Evolutionary conservation across 129 eudicot species (phyloP), one percentile per base, ranked within the genome.

Genomic region (Flaveria linearis): DNA sequence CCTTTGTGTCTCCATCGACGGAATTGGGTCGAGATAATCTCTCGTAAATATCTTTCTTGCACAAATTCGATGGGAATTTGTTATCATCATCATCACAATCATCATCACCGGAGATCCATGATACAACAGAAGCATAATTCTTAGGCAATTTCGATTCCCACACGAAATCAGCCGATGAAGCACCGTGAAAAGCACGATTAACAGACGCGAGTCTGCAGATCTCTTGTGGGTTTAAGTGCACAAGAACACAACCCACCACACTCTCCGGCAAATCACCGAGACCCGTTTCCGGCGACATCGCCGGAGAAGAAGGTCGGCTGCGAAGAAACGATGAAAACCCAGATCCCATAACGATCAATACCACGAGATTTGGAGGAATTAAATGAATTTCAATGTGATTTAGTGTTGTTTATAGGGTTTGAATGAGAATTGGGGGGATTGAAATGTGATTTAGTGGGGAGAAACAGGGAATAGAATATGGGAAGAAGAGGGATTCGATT

Each of bases 251-350:
- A 7, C 93, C 97, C 81, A 87, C 91, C 46, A 91, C 91, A 72
- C 97, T 88, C 53, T 93, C 97, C 71, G 98, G 98, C 83, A 93
- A 75, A 74, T 93, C 97, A 9, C 97, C 98, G 3, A 93, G 82
- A 22, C 84, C 72, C 0, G 95, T 77, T n/a, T 69, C 81, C 69
- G 58, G 58, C 72, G 86, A 15, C 50, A 63, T 67, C 10, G 71
- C 70, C n/a, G 75, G 73, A 17, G 80, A 2, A 17, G 82, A n/a
- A 43, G 70, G 30, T 0, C 50, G 20, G 77, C 47, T 68, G 76
- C 57, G 68, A 22, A 71, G 61, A 66, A 76, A 80, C 33, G 88
- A 82, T 4, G 82, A 78, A 36, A 76, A 73, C 3, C 81, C 85
- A 39, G 91, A 77, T 71, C 95, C 95, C 95, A 89, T 89, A 22